A percentile compares a stretch with the other conserved stretches of the same genome.
These are phyloP conservation scores for Saccharomycopsis crataegensis DNA, from an alignment of 1,139 yeast species.

Conservation along the genomic window DNA sequence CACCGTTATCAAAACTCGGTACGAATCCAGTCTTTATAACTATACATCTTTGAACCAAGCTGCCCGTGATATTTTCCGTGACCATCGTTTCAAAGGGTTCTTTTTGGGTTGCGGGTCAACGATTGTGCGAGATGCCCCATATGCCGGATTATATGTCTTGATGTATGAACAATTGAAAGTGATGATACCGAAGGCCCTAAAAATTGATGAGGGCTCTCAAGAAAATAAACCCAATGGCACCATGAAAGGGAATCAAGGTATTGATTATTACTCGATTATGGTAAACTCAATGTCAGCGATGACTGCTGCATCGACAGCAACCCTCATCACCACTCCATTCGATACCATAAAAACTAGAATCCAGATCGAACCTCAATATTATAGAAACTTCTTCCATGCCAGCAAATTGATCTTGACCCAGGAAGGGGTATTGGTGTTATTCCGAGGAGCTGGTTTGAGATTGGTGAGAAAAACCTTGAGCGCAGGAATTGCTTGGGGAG, in stretches of 20 bases:
- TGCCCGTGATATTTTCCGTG: constrained; percentile 42
- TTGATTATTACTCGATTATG: constrained; percentile 24
- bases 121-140: constrained; percentile 85
- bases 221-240: no score
- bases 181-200: constrained; percentile 28
- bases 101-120: constrained; percentile 87
- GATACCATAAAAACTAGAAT: constrained; percentile 90
- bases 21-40: constrained; percentile 68
- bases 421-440: constrained; percentile 58
- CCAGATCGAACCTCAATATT: constrained; percentile 55
- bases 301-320: constrained; percentile 69
- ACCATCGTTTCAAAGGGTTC: constrained; percentile 53
- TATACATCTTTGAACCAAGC: constrained; percentile 66
- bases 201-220: not conserved
- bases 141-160: constrained; percentile 86
- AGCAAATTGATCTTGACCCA: constrained; percentile 34
- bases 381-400: constrained; percentile 35
- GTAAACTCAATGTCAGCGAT: constrained; percentile 69
- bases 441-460: constrained; percentile 78
- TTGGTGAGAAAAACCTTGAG: constrained; percentile 80
- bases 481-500: constrained; percentile 96
- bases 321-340: constrained; percentile 88
- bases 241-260: not conserved
- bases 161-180: constrained; percentile 72
- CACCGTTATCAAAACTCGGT: constrained; percentile 88